Base-by-base conservation (phyloP, 768 basidiomycete genomes). In the Suillus bovinus region DNA sequence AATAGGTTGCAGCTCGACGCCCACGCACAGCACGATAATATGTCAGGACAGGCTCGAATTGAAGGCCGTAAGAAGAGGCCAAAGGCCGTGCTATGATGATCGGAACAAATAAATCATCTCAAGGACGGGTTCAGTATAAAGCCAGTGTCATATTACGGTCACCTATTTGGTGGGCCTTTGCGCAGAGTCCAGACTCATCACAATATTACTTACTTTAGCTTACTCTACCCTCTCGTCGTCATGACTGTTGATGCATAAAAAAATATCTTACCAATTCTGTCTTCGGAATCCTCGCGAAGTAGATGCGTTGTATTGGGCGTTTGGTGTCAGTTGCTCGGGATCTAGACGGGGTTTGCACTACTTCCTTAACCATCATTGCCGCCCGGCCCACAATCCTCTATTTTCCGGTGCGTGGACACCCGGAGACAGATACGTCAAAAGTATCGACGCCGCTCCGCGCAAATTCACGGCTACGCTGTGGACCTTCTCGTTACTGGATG, bases 401-500 rank as follows among this genome's bases (percentile, higher is more conserved):
- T 54, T 54, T 22, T 16, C 53, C 34, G 16, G 16, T 11, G 24
- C 54, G 36, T 55, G 36, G n/a, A 22, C 33, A 47, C 14, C 22
- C n/a, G 14, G 24, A 24, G 22, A 14, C 13, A 47, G 44, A 46
- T 14, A 49, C 9, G 20, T 31, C 50, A 14, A 20, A 24, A 5
- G 27, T 39, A 39, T 56, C 24, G 20, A 56, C 38, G 38, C 49
- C 27, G 38, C 36, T 39, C 38, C 55, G 38, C 38, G 36, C 54
- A 56, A 22, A 10, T 56, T 17, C 24, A 17, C 36, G 20, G 17
- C 20, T 13, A 27, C 17, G 24, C 17, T 36, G 39, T n/a, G n/a
- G n/a, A n/a, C 24, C 24, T 55, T 56, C 38, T 56, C 55, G 38
- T 56, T 34, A 56, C 55, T 56, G 14, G 10, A 38, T 55, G 5